Conservation (phyloP, 2,329 filamentous ascomycete genomes). For the Aureobasidium subglaciale region DNA sequence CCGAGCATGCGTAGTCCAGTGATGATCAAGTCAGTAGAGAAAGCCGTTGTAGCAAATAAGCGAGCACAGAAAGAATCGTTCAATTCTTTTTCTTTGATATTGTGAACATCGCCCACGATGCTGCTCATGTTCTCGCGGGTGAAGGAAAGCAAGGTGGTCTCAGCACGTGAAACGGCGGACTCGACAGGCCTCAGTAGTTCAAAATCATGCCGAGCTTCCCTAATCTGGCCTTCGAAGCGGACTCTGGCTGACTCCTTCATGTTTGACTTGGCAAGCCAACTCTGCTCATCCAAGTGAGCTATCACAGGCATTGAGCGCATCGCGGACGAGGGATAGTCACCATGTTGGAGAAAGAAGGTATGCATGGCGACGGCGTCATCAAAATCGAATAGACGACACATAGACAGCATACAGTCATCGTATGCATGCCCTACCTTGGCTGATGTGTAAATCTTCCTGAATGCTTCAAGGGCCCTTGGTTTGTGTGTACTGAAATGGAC, state of each 20-base stretch:
- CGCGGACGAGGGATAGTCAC: conserved; percentile 33
- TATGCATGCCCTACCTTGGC: conserved; percentile 35
- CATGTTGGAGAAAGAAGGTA: conserved; percentile 28
- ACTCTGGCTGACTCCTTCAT: not conserved
- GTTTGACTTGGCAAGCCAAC: conserved; percentile 1
- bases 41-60: conserved; percentile 70
- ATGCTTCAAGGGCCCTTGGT: conserved; percentile 17
- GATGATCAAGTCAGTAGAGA: conserved; percentile 66
- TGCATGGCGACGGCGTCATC: conserved; percentile 33
- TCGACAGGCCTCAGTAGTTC: not conserved
- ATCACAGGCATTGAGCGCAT: conserved; percentile 27
- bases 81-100: conserved; percentile 39
- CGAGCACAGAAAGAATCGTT: conserved; percentile 69
- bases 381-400: conserved; percentile 19
- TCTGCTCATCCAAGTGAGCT: conserved; percentile 19
- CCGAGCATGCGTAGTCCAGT: conserved; percentile 64
- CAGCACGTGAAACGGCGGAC: not conserved
- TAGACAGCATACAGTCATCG: conserved; percentile 31
- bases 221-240: not conserved
- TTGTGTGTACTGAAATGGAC: conserved; percentile 16
- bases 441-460: conserved; percentile 32
- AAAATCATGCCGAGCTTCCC: not conserved
- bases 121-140: conserved; percentile 28
- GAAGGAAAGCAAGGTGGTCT: conserved; percentile 1
- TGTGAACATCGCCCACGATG: conserved; percentile 34